Conservation (phyloP, 805 yeast genomes). For the Candida schatavii region DNA sequence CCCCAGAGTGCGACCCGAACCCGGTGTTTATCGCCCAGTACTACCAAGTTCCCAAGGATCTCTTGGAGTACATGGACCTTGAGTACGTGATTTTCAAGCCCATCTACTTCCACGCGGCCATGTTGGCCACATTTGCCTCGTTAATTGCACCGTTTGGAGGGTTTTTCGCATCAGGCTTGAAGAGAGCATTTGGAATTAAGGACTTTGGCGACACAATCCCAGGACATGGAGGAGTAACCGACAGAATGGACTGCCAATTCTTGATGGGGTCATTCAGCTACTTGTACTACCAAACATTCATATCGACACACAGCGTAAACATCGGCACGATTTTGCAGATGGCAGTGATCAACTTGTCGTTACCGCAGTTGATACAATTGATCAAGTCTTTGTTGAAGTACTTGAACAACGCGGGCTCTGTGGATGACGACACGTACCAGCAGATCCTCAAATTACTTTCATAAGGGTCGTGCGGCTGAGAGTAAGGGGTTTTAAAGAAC, state of each 20-base stretch:
- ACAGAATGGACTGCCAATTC: constrained; percentile 96
- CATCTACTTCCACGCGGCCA: constrained; percentile 82
- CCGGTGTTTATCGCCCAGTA: constrained; percentile 85
- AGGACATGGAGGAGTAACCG: constrained; percentile 98
- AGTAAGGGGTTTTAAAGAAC: too few species aligned
- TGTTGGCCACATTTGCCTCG: constrained; percentile 91
- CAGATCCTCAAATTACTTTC: constrained; percentile 19
- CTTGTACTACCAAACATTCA: constrained; percentile 88
- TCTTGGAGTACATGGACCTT: constrained; percentile 43
- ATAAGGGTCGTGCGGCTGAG: too few species aligned
- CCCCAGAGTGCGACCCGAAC: constrained; percentile 74
- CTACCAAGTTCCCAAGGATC: constrained; percentile 68
- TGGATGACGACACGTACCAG: constrained; percentile 27
- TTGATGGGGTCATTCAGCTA: constrained; percentile 95
- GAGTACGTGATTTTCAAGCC: constrained; percentile 70
- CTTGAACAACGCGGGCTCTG: constrained; percentile 33
- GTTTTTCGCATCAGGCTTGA: constrained; percentile 95
- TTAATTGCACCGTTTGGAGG: constrained; percentile 98
- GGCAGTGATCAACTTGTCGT: constrained; percentile 66
- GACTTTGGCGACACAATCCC: constrained; percentile 99
- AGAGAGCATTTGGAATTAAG: constrained; percentile 92
- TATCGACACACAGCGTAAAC: constrained; percentile 67
- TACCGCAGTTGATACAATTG: constrained; percentile 62
- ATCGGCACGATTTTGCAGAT: constrained; percentile 75
- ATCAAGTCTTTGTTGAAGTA: constrained; percentile 58